These are phyloP conservation scores for Chlorella sp. DNA, from an alignment of 139 green algal genomes.

Conservation along the genomic window DNA sequence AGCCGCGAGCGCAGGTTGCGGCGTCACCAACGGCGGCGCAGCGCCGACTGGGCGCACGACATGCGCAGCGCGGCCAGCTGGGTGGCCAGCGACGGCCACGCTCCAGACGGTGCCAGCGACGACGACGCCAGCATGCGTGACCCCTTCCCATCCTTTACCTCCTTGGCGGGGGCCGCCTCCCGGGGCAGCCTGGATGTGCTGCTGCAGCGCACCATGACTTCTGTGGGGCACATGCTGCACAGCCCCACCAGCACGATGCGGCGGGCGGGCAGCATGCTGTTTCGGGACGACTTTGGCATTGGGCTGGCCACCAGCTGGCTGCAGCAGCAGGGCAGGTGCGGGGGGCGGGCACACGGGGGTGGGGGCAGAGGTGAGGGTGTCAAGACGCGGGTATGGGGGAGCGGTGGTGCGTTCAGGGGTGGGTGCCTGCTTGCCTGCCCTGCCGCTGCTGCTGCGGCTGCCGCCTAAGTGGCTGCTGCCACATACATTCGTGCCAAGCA, in stretches of 20 bases:
- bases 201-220: constrained; percentile 27
- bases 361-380: too few relatives aligned
- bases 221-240: constrained; percentile 16
- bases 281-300: constrained; percentile 41
- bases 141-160: not conserved
- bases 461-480: not conserved
- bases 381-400: too few relatives aligned
- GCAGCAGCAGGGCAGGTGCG: not conserved
- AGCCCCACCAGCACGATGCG: constrained; percentile 23
- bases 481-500: not conserved
- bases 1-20: constrained; percentile 12
- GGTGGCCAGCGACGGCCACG: not conserved
- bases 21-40: constrained; percentile 37
- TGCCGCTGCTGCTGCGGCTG: not conserved
- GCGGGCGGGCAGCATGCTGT: constrained; percentile 27
- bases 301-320: constrained; percentile 20
- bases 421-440: too few relatives aligned
- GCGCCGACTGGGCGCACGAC: constrained; percentile 36
- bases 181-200: constrained; percentile 29
- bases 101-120: not conserved
- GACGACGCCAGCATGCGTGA: constrained; percentile 5
- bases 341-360: not conserved
- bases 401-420: too few relatives aligned
- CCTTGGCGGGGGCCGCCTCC: not conserved
- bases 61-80: not conserved